Percentiles rank a stretch among this genome's conserved stretches.
Conservation (phyloP, 1,284 basidiomycete species). For the Porogramme epimiltina region DNA sequence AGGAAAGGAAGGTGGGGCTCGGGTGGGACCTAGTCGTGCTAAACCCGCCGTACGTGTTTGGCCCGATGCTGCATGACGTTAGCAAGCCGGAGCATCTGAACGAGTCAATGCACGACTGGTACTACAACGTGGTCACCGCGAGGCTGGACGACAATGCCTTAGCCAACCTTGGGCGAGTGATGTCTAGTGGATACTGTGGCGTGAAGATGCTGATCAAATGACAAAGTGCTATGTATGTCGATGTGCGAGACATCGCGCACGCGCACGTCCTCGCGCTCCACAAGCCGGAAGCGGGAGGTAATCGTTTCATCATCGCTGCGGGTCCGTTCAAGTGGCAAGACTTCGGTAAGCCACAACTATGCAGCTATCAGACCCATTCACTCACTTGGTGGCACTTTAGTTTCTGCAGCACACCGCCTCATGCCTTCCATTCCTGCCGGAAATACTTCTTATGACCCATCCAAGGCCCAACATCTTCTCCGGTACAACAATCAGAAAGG, state of each 20-base stretch:
- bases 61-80: slow-evolving; percentile 15
- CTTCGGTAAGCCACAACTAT: slow-evolving; percentile 16
- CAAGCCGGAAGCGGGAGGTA: slow-evolving; percentile 52
- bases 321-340: slow-evolving; percentile 37
- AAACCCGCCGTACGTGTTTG: slow-evolving; percentile 7
- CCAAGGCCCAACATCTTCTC: slow-evolving; percentile 27
- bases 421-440: slow-evolving; percentile 22
- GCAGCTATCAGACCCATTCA: neutral
- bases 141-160: neutral
- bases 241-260: slow-evolving; percentile 62
- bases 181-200: neutral
- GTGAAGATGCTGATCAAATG: neutral
- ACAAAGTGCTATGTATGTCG: slow-evolving; percentile 43
- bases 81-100: slow-evolving; percentile 18
- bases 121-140: slow-evolving; percentile 10
- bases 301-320: slow-evolving; percentile 54
- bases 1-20: slow-evolving; percentile 49
- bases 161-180: slow-evolving; percentile 1
- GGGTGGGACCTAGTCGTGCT: slow-evolving; percentile 15
- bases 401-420: slow-evolving; percentile 1
- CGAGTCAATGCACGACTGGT: slow-evolving; percentile 12
- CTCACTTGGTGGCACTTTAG: slow-evolving; percentile 1
- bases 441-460: slow-evolving; percentile 19
- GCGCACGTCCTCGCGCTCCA: slow-evolving; percentile 58
- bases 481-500: neutral